Evolutionary conservation across 2,329 filamentous ascomycete species (phyloP).

Genomic region (Alternaria arborescens): DNA sequence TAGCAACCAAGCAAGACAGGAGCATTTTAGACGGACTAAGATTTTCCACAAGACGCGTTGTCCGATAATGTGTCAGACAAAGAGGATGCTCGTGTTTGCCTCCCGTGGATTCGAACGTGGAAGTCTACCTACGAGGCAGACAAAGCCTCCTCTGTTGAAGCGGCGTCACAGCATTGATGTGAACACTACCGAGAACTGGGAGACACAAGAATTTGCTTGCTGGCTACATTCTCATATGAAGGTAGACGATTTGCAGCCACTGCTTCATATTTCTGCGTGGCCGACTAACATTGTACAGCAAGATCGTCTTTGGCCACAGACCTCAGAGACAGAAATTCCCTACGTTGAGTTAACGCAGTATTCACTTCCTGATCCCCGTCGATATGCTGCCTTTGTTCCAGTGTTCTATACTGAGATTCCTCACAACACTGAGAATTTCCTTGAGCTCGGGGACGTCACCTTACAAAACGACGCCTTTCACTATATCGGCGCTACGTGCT

Average conservation of each 20-base stretch:
- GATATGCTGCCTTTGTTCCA: slow-evolving; percentile 12
- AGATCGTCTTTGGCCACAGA: background rate
- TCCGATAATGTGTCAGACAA: slow-evolving; percentile 5
- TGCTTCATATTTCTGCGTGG: background rate
- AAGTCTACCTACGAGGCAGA: slow-evolving; percentile 22
- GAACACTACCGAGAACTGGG: slow-evolving; percentile 7
- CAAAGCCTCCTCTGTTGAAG: slow-evolving; percentile 17
- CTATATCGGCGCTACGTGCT: slow-evolving; percentile 9
- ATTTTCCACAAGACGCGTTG: slow-evolving; percentile 20
- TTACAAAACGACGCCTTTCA: slow-evolving; percentile 24
- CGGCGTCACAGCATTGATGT: slow-evolving; percentile 40
- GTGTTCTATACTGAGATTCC: background rate
- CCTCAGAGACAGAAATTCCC: background rate
- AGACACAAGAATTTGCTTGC: background rate
- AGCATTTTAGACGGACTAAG: slow-evolving; percentile 6
- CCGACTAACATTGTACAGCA: slow-evolving; percentile 7
- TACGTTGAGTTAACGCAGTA: background rate
- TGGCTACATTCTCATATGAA: background rate
- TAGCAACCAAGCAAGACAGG: background rate
- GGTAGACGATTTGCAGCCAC: background rate
- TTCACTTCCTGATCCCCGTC: slow-evolving; percentile 19
- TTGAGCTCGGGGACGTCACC: slow-evolving; percentile 19
- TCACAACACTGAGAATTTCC: slow-evolving; percentile 17
- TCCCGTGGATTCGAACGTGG: slow-evolving; percentile 28
- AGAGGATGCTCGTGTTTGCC: slow-evolving; percentile 15